phyloP scores from a whole-genome alignment of 805 yeast species.

The Saccharomycopsis capsularis region DNA sequence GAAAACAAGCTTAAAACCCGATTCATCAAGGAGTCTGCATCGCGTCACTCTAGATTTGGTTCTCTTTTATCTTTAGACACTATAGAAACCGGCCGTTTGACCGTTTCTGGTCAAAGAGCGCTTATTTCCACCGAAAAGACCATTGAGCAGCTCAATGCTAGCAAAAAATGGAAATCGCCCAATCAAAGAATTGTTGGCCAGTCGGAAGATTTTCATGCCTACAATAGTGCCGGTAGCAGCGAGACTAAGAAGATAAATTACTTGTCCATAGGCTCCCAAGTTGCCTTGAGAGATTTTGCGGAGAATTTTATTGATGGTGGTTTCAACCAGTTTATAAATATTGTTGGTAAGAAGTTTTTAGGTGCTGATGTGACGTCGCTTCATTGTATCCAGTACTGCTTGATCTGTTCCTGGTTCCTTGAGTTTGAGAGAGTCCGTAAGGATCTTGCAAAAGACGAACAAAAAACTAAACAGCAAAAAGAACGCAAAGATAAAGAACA shows the following conservation, averaged over 20 bases:
- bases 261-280: slow-evolving; percentile 30
- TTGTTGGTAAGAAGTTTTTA: slow-evolving; percentile 35
- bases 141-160: slow-evolving; percentile 56
- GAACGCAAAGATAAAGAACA: not conserved
- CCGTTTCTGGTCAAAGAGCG: slow-evolving; percentile 70
- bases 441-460: slow-evolving; percentile 9
- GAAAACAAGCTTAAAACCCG: slow-evolving; percentile 50
- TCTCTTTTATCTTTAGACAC: slow-evolving; percentile 69
- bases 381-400: slow-evolving; percentile 24
- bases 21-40: slow-evolving; percentile 45
- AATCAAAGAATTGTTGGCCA: slow-evolving; percentile 13
- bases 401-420: slow-evolving; percentile 59
- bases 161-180: slow-evolving; percentile 57
- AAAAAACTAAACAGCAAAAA: slow-evolving; percentile 22
- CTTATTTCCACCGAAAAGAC: slow-evolving; percentile 44
- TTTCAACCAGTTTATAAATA: slow-evolving; percentile 57
- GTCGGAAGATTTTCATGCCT: slow-evolving; percentile 24
- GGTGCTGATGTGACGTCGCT: slow-evolving; percentile 21
- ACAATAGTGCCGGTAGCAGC: slow-evolving; percentile 23
- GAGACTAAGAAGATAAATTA: slow-evolving; percentile 24
- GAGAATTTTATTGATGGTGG: slow-evolving; percentile 63
- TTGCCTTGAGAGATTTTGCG: slow-evolving; percentile 38
- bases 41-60: slow-evolving; percentile 90
- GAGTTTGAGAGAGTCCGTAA: slow-evolving; percentile 48
- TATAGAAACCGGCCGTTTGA: slow-evolving; percentile 48